Conservation (phyloP, 176 grass and related monocot genomes). For the Oryza glaberrima region DNA sequence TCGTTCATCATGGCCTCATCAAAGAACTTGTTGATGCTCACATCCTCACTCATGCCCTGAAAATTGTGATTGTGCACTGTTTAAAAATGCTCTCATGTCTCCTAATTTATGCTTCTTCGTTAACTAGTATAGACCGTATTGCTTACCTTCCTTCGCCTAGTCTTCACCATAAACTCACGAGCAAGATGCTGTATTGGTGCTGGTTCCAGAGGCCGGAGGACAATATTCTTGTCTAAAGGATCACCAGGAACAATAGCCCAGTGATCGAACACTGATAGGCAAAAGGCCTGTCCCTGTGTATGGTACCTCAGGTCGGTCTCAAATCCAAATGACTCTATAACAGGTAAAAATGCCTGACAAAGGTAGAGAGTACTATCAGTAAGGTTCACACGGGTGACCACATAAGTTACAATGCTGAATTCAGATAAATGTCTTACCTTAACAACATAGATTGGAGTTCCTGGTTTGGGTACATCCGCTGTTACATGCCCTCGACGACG, state of each 20-base stretch:
- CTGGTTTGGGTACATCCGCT: slow-evolving; percentile 92
- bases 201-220: slow-evolving; percentile 83
- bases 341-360: slow-evolving; percentile 90
- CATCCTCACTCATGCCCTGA: slow-evolving; percentile 99
- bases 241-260: slow-evolving; percentile 99
- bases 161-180: slow-evolving; percentile 98
- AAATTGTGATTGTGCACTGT: slow-evolving; percentile 24
- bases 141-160: slow-evolving; percentile 75
- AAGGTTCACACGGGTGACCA: background rate
- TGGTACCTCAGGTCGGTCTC: slow-evolving; percentile 96
- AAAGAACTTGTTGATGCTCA: slow-evolving; percentile 97
- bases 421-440: slow-evolving; percentile 56
- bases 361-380: slow-evolving; percentile 23
- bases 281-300: slow-evolving; percentile 97
- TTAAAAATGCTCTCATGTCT: background rate
- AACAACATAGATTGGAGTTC: slow-evolving; percentile 89
- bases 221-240: slow-evolving; percentile 92
- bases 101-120: background rate
- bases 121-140: slow-evolving; percentile 7
- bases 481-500: slow-evolving; percentile 93
- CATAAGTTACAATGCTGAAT: slow-evolving; percentile 24
- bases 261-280: slow-evolving; percentile 94
- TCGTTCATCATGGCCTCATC: slow-evolving; percentile 97
- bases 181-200: slow-evolving; percentile 95
- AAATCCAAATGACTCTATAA: slow-evolving; percentile 99